A percentile compares a stretch with the other conserved stretches of the same genome.
Conservation (phyloP, 768 basidiomycete genomes). For the Boletellus ananiceps region DNA sequence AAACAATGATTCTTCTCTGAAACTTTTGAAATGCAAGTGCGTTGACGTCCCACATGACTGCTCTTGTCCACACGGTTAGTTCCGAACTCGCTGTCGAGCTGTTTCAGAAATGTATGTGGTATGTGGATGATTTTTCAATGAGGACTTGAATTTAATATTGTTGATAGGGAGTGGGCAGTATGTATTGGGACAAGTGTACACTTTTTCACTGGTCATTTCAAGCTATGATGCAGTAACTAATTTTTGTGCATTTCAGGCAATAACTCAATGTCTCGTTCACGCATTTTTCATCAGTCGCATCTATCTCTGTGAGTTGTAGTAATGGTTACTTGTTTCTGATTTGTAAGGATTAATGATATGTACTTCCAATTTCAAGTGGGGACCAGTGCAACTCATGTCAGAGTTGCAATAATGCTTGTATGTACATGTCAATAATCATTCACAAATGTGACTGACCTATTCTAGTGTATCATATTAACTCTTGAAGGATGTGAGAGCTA, state of each 20-base stretch:
- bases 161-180: slow-evolving; percentile 9
- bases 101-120: background rate
- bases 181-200: slow-evolving; percentile 19
- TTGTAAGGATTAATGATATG: background rate
- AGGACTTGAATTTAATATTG: background rate
- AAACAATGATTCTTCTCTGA: background rate
- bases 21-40: slow-evolving; percentile 4
- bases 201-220: background rate
- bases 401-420: slow-evolving; percentile 16
- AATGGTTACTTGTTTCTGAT: background rate
- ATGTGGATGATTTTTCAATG: background rate
- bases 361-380: slow-evolving; percentile 8
- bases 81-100: background rate
- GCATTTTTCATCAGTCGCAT: slow-evolving; percentile 21
- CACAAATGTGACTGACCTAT: background rate
- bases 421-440: background rate
- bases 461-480: slow-evolving; percentile 12
- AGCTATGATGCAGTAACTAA: slow-evolving; percentile 2
- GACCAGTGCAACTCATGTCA: background rate
- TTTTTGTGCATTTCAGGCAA: slow-evolving; percentile 1
- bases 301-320: slow-evolving; percentile 16
- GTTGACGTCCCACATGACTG: slow-evolving; percentile 6
- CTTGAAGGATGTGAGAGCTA: slow-evolving; percentile 19
- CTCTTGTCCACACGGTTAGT: slow-evolving; percentile 1
- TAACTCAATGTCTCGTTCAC: slow-evolving; percentile 22